Base-by-base conservation (phyloP, 768 basidiomycete species). In the Agaricus bisporus region DNA sequence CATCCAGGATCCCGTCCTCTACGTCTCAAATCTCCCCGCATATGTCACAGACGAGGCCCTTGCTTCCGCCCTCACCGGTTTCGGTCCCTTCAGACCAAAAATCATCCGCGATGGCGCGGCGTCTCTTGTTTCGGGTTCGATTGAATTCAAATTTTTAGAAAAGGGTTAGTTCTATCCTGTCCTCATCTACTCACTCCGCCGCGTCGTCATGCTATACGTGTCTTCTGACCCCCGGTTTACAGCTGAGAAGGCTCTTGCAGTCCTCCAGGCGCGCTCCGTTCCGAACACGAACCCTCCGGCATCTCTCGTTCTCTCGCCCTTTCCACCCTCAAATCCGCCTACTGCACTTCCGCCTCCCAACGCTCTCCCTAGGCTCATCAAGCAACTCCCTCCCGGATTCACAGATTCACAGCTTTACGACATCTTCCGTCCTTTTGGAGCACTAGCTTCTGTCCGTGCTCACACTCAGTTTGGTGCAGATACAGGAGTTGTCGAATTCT, bases 161-260 rank as follows among this genome's bases (percentile, higher is more conserved):
- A 87, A 84, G 76, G 90, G 90, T 90, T 59, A 64, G 77, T 66
- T 35, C n/a, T 14, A 20, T 35, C 32, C n/a, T 12, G 25, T 35
- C 55, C 26, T 51, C 48, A 9, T 55, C 45, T 39, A 43, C 41
- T 46, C 10, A 32, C 8, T 36, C 38, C 51, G 55, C 22, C 49
- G n/a, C n/a, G 37, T 35, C 7, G 39, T 17, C 35, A 18, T 37
- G 38, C 54, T 39, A 50, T 32, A 35, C 12, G 52, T 41, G 49
- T 48, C 39, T 14, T 46, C 58, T 41, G 29, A 52, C 52, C 25
- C 36, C 59, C 17, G 38, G 38, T 45, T 58, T 58, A 28, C 70
- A 93, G 92, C 92, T 58, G 91, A 93, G 70, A 93, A 91, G 68
- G 92, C 92, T 12, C 75, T 94, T 22, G 85, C 91, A 12, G 92